Percentiles rank a stretch among this genome's conserved stretches.
Conservation (phyloP, 768 basidiomycete genomes). For the Phanerochaete sordida region DNA sequence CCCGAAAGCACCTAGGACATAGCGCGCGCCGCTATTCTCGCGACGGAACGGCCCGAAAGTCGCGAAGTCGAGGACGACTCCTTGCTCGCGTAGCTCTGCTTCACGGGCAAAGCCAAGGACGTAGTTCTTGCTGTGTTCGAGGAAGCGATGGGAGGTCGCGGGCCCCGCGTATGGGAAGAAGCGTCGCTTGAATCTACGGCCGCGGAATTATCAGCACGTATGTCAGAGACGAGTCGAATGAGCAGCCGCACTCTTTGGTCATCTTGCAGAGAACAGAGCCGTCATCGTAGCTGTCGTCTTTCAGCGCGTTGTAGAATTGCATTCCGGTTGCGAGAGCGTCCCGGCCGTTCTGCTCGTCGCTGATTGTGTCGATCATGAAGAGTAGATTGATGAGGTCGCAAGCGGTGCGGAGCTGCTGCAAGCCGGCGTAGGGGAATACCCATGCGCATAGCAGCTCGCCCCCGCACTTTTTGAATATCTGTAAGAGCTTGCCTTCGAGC, state of each 20-base stretch:
- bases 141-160: slow-evolving; percentile 46
- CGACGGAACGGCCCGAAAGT: slow-evolving; percentile 57
- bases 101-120: slow-evolving; percentile 55
- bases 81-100: slow-evolving; percentile 56
- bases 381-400: slow-evolving; percentile 66
- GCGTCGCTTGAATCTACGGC: slow-evolving; percentile 51
- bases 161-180: slow-evolving; percentile 41
- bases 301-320: slow-evolving; percentile 50
- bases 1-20: slow-evolving; percentile 61
- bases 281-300: slow-evolving; percentile 48
- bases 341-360: slow-evolving; percentile 57
- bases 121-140: slow-evolving; percentile 50
- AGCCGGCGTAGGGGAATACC: slow-evolving; percentile 53
- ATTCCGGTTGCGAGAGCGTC: slow-evolving; percentile 53
- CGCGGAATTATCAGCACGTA: background rate
- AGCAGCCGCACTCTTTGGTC: slow-evolving; percentile 51
- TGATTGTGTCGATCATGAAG: slow-evolving; percentile 66
- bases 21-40: slow-evolving; percentile 63
- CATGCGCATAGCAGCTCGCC: slow-evolving; percentile 61
- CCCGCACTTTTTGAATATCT: slow-evolving; percentile 56
- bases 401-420: slow-evolving; percentile 52
- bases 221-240: background rate
- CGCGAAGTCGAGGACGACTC: slow-evolving; percentile 49
- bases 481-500: slow-evolving; percentile 55
- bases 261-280: slow-evolving; percentile 52